Evolutionary conservation across 345 rosid species (phyloP).

Genomic region (Cardiospermum halicacabum): DNA sequence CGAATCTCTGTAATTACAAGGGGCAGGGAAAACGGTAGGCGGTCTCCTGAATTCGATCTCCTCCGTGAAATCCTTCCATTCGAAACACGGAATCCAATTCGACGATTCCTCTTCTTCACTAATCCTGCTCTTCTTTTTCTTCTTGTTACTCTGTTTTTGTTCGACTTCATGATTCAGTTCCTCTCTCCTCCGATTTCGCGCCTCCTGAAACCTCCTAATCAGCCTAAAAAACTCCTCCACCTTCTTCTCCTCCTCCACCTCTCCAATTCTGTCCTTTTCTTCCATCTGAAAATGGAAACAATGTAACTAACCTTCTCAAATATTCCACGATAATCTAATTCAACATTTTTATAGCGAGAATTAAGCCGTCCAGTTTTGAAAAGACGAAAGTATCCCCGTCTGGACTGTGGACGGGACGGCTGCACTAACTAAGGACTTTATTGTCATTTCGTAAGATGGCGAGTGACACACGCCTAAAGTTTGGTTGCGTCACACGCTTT

Average conservation of each 20-base stretch:
- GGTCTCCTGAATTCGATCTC: constrained; percentile 16
- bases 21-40: constrained; percentile 8
- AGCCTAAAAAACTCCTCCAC: constrained; percentile 26
- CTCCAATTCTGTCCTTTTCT: not conserved
- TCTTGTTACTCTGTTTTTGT: constrained; percentile 3
- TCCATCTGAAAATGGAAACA: constrained; percentile 10
- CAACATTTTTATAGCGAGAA: not conserved
- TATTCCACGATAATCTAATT: not conserved
- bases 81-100: constrained; percentile 34
- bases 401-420: not conserved
- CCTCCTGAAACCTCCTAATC: constrained; percentile 23
- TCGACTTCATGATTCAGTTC: constrained; percentile 8
- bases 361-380: not conserved
- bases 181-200: constrained; percentile 17
- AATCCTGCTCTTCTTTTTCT: constrained; percentile 3
- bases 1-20: constrained; percentile 11
- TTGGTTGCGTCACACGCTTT: not conserved
- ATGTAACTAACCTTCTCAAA: not conserved
- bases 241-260: constrained; percentile 22
- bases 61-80: constrained; percentile 27
- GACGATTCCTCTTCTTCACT: not conserved
- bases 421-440: no score
- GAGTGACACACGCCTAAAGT: no score
- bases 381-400: not conserved
- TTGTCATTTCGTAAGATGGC: no score